Base-by-base conservation (phyloP, 345 rosid species). In the Moringa oleifera region DNA sequence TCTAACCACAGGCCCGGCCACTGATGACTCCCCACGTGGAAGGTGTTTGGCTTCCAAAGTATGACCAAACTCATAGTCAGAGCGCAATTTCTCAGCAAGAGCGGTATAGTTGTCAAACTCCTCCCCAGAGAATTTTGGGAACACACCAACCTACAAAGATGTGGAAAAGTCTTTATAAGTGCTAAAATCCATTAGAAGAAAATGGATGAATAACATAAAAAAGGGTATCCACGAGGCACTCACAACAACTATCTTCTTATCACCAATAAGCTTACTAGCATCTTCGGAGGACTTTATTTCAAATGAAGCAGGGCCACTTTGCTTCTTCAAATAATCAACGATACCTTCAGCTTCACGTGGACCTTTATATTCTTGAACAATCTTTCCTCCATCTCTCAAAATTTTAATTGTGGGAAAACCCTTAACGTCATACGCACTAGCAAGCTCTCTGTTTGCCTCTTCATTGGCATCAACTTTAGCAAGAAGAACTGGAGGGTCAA, bases 341-440 rank as follows among this genome's bases (percentile, higher is more conserved):
- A 94, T 94, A 51, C 97, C 99, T 0, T 84, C 90, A 0, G 97
- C 99, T 2, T 94, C 91, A 7, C 97, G 95, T 61, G 99, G 99
- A 25, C 99, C 99, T 25, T 94, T 91, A 76, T 85, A 94, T 2
- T 94, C 97, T 70, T 91, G 96, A 80, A 75, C 31, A 17, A 50
- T 23, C 62, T 89, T 89, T 8, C 99, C 97, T 63, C 93, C 93
- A 53, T 89, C 80, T 72, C 97, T 85, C 60, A 94, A 58, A 66
- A 94, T 94, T 77, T 85, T 91, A 46, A 94, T 55, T 0, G 99
- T 84, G 24, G 99, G 99, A 76, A 85, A 94, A 33, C 99, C 99
- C 75, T 63, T 80, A n/a, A 94, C 67, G 20, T 91, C 83, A 67
- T 68, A 81, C 53, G 88, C 69, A 4, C 25, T 59, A 5, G 90